A percentile compares a stretch with the other conserved stretches of the same genome.
Evolutionary conservation across 371 early-diverging fungal genomes (phyloP).

Genomic region (Mucor lusitanicus): DNA sequence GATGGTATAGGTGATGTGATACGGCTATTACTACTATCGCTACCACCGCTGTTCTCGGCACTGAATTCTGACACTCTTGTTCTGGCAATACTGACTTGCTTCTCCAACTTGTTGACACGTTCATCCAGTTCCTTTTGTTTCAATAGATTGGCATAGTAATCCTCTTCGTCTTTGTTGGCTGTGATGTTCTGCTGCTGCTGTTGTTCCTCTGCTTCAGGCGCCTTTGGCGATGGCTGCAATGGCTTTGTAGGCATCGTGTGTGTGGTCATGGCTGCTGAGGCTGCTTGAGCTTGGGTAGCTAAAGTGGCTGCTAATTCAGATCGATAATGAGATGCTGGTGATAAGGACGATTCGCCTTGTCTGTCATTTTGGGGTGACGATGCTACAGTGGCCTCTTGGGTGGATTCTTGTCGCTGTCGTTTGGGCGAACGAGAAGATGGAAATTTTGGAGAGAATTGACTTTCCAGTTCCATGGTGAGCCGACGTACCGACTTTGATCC

Average conservation of each 20-base stretch:
- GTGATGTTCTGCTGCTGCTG: background rate
- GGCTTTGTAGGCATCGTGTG: too few species aligned
- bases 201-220: background rate
- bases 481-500: constrained; percentile 16
- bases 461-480: constrained; percentile 10
- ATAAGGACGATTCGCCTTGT: background rate
- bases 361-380: background rate
- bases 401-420: background rate
- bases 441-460: background rate
- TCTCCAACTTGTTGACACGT: background rate
- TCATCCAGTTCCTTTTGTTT: background rate
- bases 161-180: background rate
- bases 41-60: background rate
- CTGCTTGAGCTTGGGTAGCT: background rate
- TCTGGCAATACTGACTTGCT: background rate
- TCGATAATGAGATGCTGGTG: background rate
- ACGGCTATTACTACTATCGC: background rate
- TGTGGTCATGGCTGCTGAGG: background rate
- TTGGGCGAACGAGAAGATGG: background rate
- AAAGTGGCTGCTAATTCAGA: background rate
- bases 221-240: background rate
- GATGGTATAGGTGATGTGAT: constrained; percentile 1
- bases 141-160: background rate
- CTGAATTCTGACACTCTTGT: background rate
- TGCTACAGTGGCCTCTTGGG: background rate